Conservation (phyloP, 2,329 filamentous ascomycete species). For the Acrocalymma vagum region DNA sequence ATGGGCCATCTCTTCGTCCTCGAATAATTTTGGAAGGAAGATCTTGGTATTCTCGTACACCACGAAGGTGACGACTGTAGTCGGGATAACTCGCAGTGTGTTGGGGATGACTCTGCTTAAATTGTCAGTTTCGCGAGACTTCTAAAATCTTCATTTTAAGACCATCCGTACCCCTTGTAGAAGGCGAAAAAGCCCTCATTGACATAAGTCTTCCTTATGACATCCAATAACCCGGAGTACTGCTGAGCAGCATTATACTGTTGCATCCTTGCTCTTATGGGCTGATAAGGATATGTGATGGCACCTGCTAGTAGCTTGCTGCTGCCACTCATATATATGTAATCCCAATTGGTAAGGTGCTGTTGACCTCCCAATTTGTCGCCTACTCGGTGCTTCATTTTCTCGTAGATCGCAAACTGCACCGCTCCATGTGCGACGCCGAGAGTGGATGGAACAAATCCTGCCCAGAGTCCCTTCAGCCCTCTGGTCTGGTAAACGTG, state of each 20-base stretch:
- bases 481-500: constrained; percentile 78
- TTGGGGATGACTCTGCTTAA: constrained; percentile 74
- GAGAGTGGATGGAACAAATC: constrained; percentile 81
- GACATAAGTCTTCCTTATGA: constrained; percentile 75
- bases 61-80: constrained; percentile 95
- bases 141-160: constrained; percentile 3
- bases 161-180: constrained; percentile 73
- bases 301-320: constrained; percentile 91
- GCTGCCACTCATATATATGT: constrained; percentile 78
- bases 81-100: constrained; percentile 88
- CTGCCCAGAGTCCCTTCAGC: constrained; percentile 82
- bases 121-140: constrained; percentile 10
- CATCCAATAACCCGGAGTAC: constrained; percentile 78
- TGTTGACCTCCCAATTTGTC: constrained; percentile 39
- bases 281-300: constrained; percentile 93
- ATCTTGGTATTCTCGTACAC: constrained; percentile 94
- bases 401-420: constrained; percentile 95
- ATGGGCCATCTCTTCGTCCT: constrained; percentile 41
- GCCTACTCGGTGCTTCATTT: constrained; percentile 69
- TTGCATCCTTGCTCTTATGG: constrained; percentile 86
- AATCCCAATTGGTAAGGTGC: constrained; percentile 75
- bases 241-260: constrained; percentile 81
- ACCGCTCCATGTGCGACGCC: constrained; percentile 93
- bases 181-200: constrained; percentile 85
- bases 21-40: constrained; percentile 63